Conservation (phyloP, 441 rosid genomes). For the Aquilaria agallochum region DNA sequence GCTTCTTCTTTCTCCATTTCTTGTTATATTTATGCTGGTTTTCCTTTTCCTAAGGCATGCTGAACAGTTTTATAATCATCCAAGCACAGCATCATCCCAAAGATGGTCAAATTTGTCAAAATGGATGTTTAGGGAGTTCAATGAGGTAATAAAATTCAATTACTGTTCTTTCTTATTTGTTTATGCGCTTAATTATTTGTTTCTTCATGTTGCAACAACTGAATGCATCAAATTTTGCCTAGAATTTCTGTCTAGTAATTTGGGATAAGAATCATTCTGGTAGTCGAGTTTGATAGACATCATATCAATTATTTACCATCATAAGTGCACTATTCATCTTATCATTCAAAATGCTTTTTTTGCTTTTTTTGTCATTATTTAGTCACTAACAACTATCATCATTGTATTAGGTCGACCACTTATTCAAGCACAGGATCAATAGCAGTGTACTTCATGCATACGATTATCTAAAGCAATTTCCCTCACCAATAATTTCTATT, state of each 20-base stretch:
- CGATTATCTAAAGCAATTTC: conserved; percentile 87
- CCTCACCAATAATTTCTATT: conserved; percentile 84
- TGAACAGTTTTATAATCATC: conserved; percentile 97
- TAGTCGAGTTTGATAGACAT: too few species aligned
- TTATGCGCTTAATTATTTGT: not conserved
- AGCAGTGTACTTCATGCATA: conserved; percentile 88
- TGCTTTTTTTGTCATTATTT: too few species aligned
- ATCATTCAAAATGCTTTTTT: too few species aligned
- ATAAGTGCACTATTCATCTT: too few species aligned
- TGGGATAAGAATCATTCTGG: not conserved
- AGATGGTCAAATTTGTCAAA: conserved; percentile 98
- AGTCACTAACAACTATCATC: conserved; percentile 1
- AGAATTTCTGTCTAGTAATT: conserved; percentile 2
- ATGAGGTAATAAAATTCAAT: conserved; percentile 56
- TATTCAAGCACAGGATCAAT: conserved; percentile 95
- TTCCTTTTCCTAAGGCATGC: conserved; percentile 97
- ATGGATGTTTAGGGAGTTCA: conserved; percentile 96
- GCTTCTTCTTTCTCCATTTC: conserved; percentile 93
- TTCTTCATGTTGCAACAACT: conserved; percentile 2
- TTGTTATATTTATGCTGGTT: conserved; percentile 94
- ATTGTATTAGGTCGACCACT: conserved; percentile 84
- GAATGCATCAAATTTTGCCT: not conserved
- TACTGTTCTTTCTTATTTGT: conserved; percentile 7
- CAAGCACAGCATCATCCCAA: conserved; percentile 93
- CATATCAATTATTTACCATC: too few species aligned